These are phyloP conservation scores for Penicillium alfredii DNA, from an alignment of 495 filamentous ascomycete genomes.

Conservation along the genomic window DNA sequence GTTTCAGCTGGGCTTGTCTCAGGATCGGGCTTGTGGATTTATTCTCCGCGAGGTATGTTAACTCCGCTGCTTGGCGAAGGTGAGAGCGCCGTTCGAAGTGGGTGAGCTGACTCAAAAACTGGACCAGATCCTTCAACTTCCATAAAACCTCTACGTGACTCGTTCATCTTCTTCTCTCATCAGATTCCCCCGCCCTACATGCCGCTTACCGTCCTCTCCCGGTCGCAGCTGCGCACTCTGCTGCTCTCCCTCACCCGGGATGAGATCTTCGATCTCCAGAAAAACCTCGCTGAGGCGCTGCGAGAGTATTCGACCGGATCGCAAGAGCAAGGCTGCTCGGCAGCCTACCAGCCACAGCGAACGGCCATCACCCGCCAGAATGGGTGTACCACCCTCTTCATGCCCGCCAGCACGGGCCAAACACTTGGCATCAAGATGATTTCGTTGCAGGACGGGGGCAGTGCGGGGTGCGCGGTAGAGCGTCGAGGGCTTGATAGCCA, in stretches of 20 bases:
- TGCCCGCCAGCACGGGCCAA: conserved; percentile 67
- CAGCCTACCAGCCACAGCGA: conserved; percentile 69
- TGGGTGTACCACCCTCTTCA: conserved; percentile 81
- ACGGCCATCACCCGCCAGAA: conserved; percentile 62
- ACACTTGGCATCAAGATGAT: conserved; percentile 61
- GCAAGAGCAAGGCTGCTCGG: conserved; percentile 51
- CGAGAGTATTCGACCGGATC: conserved; percentile 76
- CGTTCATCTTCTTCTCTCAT: conserved; percentile 1
- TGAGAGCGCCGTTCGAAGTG: no score
- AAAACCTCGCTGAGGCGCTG: conserved; percentile 64
- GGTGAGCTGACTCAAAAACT: no score
- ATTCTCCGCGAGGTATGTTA: no score
- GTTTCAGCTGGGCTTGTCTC: no score
- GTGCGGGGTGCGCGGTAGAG: conserved; percentile 33
- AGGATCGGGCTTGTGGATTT: no score
- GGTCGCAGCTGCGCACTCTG: conserved; percentile 60
- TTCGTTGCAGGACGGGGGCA: conserved; percentile 39
- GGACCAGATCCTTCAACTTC: no score
- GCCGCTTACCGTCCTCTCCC: conserved; percentile 72
- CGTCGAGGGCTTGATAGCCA: conserved; percentile 10
- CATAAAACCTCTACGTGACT: no score
- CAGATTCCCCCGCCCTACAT: conserved; percentile 32
- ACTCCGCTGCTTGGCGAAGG: no score
- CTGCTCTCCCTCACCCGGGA: conserved; percentile 65
- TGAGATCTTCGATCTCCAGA: conserved; percentile 61